Evolutionary conservation across 2,329 filamentous ascomycete species (phyloP), one percentile per base, ranked within the genome.

Genomic region (Fusarium longipes): DNA sequence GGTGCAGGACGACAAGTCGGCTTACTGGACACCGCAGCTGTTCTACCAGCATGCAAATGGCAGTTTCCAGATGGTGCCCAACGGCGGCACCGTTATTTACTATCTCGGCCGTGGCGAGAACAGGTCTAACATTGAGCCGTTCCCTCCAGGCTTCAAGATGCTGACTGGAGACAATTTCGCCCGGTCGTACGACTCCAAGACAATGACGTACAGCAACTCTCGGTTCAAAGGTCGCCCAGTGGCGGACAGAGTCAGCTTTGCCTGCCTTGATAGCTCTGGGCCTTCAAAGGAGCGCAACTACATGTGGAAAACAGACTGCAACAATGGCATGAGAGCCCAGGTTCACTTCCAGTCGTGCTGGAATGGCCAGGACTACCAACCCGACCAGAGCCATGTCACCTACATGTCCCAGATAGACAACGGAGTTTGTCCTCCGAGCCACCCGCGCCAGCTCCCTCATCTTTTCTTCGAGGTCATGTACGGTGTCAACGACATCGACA

Each of bases 401-500:
- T 71, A 72, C 29, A 61, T 71, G 69, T 71, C 70, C 7, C 52
- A 62, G 24, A 72, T 71, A 18, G 70, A 71, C 9, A 71, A 71
- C n/a, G 70, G 70, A 0, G 30, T 71, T 5, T 71, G 70, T n/a
- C 70, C 70, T 1, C 70, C 70, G 1, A 67, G 44, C 2, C 70
- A 71, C 6, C 70, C 70, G 24, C 69, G 61, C 8, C 55, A 57
- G 25, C 67, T 71, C 3, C 67, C 70, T 24, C 70, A 72, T 6
- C 42, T 71, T 2, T 71, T 71, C 53, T 63, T 71, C 42, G 70
- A 71, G 45, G 67, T 71, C 22, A 66, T 71, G 0, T 72, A 71
- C 22, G 58, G 67, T 1, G 69, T 72, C 27, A 71, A 72, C 30
- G 27, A 69, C 10, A 57, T 72, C 1, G 53, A 60, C n/a, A 72